Percentiles rank a stretch among this genome's conserved stretches.
Conservation (phyloP, 192 early-diverging fungal genomes). For the Chytriomyces confervae region DNA sequence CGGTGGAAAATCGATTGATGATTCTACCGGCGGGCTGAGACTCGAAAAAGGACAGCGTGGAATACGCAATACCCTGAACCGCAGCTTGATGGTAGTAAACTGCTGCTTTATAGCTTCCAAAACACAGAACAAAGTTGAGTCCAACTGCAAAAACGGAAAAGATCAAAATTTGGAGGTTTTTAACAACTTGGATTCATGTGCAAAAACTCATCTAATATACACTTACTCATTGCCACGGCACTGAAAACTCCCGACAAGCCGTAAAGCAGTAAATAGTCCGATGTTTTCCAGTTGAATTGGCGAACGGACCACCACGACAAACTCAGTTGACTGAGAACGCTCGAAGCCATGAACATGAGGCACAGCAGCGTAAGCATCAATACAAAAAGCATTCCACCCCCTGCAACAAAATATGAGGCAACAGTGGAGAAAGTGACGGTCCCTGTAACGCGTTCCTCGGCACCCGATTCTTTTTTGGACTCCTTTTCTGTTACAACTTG, state of each 20-base stretch:
- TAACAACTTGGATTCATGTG: background rate
- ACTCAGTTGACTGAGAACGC: no score
- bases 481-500: background rate
- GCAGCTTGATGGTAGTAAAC: slow-evolving; percentile 51
- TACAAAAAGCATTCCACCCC: no score
- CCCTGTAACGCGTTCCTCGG: background rate
- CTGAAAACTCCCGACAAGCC: background rate
- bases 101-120: background rate
- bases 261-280: background rate
- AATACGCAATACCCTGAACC: slow-evolving; percentile 47
- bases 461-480: background rate
- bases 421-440: background rate
- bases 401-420: no score
- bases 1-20: slow-evolving; percentile 54
- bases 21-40: slow-evolving; percentile 70
- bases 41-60: slow-evolving; percentile 68
- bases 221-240: background rate
- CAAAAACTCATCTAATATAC: background rate
- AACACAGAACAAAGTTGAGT: background rate
- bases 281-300: no score
- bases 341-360: no score
- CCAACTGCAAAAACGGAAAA: background rate
- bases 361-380: no score
- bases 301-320: no score
- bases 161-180: background rate